A percentile compares a stretch with the other conserved stretches of the same genome.
phyloP scores from a whole-genome alignment of 331 rosid genomes.

The Cydonia oblonga region DNA sequence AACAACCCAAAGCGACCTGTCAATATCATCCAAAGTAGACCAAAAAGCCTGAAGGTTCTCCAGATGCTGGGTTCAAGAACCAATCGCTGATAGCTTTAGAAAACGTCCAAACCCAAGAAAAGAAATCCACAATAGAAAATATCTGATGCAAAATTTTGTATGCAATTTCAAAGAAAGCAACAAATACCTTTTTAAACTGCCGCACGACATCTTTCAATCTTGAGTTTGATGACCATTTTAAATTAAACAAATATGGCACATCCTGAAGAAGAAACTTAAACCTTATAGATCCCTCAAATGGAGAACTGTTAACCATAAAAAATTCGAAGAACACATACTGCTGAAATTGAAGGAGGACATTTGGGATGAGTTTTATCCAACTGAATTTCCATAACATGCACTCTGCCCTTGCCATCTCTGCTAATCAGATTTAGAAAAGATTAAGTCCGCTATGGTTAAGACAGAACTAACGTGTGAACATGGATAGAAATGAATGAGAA shows the following conservation, averaged over 20 bases:
- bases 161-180: background rate
- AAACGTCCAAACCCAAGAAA: background rate
- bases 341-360: slow-evolving; percentile 26
- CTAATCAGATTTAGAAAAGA: background rate
- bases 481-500: background rate
- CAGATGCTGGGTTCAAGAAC: slow-evolving; percentile 21
- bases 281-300: background rate
- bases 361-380: slow-evolving; percentile 25
- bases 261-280: slow-evolving; percentile 8
- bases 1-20: slow-evolving; percentile 15
- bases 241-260: slow-evolving; percentile 16
- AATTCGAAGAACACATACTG: slow-evolving; percentile 11
- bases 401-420: slow-evolving; percentile 28
- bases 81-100: background rate
- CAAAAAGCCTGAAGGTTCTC: slow-evolving; percentile 27
- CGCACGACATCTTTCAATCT: slow-evolving; percentile 28
- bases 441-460: background rate
- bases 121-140: background rate
- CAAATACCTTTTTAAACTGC: slow-evolving; percentile 23
- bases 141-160: background rate
- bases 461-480: background rate
- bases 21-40: slow-evolving; percentile 30
- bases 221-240: slow-evolving; percentile 27
- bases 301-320: background rate
- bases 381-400: slow-evolving; percentile 18